A percentile compares a stretch with the other conserved stretches of the same genome.
Conservation (phyloP, 768 basidiomycete genomes). For the Naganishia vaughanmartiniae region DNA sequence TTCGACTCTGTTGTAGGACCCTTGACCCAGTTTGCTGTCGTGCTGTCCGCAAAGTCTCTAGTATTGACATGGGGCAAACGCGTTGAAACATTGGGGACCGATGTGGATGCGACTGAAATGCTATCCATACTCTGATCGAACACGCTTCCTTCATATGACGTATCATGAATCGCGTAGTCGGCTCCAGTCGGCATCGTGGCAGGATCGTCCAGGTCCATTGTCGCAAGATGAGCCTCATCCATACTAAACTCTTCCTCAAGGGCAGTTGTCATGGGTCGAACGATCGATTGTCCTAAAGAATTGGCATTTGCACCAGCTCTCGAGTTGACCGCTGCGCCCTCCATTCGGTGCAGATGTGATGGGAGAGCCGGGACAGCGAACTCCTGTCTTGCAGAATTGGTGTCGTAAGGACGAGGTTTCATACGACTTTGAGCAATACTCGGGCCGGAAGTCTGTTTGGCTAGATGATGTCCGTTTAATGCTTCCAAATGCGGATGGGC, state of each 20-base stretch:
- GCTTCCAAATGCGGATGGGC: constrained; percentile 14
- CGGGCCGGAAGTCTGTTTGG: constrained; percentile 13
- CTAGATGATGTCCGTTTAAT: constrained; percentile 1
- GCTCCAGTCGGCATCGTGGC: constrained; percentile 21
- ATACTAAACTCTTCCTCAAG: constrained; percentile 18
- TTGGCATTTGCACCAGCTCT: background rate
- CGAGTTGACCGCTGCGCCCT: background rate
- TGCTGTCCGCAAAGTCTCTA: constrained; percentile 2
- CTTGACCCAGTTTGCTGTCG: background rate
- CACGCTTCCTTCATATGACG: constrained; percentile 10
- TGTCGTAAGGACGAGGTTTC: constrained; percentile 10
- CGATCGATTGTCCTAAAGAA: constrained; percentile 4
- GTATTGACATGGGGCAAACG: background rate
- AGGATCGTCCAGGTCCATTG: constrained; percentile 18
- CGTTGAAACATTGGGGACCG: background rate
- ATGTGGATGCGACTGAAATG: constrained; percentile 14
- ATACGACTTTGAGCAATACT: constrained; percentile 23
- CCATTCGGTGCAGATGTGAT: background rate
- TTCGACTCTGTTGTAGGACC: background rate
- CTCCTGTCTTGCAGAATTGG: background rate
- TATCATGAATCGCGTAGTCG: constrained; percentile 1
- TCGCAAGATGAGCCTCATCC: constrained; percentile 11
- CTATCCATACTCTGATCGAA: constrained; percentile 17
- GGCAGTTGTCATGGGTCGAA: constrained; percentile 9
- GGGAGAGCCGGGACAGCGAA: constrained; percentile 19